These are phyloP conservation scores for Rubus idaeus DNA, from an alignment of 306 rosid genomes.

Conservation along the genomic window DNA sequence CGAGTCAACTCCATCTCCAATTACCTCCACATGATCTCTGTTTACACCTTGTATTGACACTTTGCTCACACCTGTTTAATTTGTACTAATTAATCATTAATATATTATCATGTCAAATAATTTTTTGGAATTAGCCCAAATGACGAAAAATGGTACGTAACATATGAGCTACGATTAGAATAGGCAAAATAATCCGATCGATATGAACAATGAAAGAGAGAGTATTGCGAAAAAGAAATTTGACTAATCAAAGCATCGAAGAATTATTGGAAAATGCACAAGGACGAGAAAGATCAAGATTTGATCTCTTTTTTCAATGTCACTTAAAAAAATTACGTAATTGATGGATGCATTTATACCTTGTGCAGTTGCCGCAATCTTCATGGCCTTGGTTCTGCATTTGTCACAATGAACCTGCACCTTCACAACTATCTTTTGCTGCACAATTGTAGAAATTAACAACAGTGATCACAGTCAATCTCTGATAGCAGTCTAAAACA, in stretches of 20 bases:
- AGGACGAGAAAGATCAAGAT: no score
- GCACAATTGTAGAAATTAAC: background rate
- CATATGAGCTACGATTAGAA: no score
- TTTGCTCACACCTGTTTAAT: slow-evolving; percentile 15
- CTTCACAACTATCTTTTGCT: slow-evolving; percentile 39
- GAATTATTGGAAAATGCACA: no score
- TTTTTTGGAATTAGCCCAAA: no score
- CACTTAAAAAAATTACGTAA: no score
- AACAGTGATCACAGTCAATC: background rate
- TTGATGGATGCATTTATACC: background rate
- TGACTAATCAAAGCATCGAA: no score
- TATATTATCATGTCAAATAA: no score
- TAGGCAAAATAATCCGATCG: no score
- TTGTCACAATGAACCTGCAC: slow-evolving; percentile 22
- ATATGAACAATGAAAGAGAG: no score
- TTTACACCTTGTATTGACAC: slow-evolving; percentile 24
- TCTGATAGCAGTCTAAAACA: background rate
- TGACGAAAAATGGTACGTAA: no score
- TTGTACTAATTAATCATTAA: background rate
- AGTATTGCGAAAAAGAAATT: no score
- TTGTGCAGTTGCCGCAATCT: slow-evolving; percentile 27
- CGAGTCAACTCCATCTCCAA: slow-evolving; percentile 18
- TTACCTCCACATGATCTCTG: slow-evolving; percentile 27
- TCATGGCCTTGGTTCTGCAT: slow-evolving; percentile 38
- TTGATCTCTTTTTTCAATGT: no score